Evolutionary conservation across 23 red algal genomes (phyloP).

Genomic region (Agarophyton chilense): DNA sequence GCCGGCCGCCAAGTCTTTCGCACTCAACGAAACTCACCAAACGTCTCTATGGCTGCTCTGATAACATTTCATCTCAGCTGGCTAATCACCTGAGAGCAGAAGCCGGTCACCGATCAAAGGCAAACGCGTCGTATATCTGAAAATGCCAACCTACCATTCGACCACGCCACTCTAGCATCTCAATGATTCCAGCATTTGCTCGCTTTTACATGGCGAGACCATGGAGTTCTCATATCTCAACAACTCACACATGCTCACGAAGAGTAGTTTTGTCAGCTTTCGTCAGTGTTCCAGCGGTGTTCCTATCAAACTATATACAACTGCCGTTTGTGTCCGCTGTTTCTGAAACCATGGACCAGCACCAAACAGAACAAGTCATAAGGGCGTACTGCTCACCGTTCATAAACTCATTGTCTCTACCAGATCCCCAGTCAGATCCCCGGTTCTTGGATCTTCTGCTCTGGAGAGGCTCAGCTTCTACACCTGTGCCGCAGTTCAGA

Average conservation of each 20-base stretch:
- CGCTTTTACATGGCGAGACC: no score
- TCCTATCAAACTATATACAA: background rate
- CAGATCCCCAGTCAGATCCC: background rate
- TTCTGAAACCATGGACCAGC: background rate
- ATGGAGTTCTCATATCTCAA: background rate
- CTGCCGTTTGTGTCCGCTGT: background rate
- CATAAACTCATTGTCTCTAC: background rate
- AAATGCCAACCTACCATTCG: background rate
- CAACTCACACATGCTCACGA: background rate
- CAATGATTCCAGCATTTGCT: slow-evolving; percentile 10
- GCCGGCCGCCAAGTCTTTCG: background rate
- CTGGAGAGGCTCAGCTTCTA: background rate
- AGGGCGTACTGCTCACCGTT: background rate
- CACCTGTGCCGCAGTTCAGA: background rate
- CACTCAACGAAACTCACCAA: background rate
- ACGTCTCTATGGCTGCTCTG: background rate
- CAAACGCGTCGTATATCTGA: no score
- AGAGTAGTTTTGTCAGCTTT: background rate
- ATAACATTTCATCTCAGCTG: background rate
- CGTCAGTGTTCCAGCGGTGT: background rate
- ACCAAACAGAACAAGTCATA: background rate
- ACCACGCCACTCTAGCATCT: background rate
- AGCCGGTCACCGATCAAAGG: no score
- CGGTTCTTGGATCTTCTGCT: no score
- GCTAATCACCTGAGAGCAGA: background rate